Percentiles rank a stretch among this genome's conserved stretches.
Conservation (phyloP, 2,329 filamentous ascomycete genomes). For the Sphaerostilbella broomeana region DNA sequence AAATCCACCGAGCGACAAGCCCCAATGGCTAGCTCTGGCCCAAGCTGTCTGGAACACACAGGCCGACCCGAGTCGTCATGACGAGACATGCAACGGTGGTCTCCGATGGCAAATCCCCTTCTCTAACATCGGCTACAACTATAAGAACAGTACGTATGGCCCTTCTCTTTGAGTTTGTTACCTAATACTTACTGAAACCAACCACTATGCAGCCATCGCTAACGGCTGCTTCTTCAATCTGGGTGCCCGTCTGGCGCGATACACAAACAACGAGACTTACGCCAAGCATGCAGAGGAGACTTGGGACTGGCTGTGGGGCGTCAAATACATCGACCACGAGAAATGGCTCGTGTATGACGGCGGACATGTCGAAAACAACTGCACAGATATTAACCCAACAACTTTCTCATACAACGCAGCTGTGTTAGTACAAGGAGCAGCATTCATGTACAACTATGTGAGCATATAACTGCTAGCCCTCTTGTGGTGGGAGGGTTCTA, state of each 20-base stretch:
- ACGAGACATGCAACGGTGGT: conserved; percentile 58
- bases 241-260: conserved; percentile 62
- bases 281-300: conserved; percentile 53
- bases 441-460: conserved; percentile 62
- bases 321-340: conserved; percentile 53
- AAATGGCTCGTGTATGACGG: conserved; percentile 60
- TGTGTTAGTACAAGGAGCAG: conserved; percentile 54
- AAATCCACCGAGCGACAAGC: conserved; percentile 45
- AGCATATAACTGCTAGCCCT: conserved; percentile 17
- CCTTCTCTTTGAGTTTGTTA: not conserved
- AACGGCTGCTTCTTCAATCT: conserved; percentile 60
- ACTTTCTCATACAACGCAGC: conserved; percentile 65
- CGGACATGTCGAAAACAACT: conserved; percentile 50
- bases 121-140: conserved; percentile 68
- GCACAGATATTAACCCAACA: conserved; percentile 52
- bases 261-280: conserved; percentile 61
- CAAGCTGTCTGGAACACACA: conserved; percentile 64
- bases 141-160: conserved; percentile 55
- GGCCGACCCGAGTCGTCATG: conserved; percentile 56
- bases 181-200: conserved; percentile 2
- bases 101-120: conserved; percentile 72
- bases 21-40: conserved; percentile 58
- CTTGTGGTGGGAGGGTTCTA: too few relatives aligned
- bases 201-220: conserved; percentile 41
- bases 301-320: conserved; percentile 53